phyloP scores from a whole-genome alignment of 148 eudicot species.

The Rhododendron williamsianum region DNA sequence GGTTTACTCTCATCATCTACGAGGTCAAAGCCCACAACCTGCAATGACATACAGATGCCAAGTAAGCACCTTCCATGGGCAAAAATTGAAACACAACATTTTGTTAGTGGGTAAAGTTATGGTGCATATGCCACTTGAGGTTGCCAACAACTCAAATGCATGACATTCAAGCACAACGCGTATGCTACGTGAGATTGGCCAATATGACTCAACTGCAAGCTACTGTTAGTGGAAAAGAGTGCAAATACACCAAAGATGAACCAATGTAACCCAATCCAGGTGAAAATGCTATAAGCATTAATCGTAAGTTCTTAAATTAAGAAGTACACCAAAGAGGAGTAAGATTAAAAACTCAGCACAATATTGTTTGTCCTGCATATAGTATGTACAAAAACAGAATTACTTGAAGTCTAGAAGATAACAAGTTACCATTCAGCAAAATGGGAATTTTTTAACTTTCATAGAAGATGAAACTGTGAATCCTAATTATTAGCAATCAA shows the following conservation, averaged over 20 bases:
- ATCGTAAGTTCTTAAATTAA: neutral
- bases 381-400: neutral
- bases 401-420: neutral
- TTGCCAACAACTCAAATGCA: constrained; percentile 4
- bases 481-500: neutral
- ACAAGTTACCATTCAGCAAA: neutral
- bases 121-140: neutral
- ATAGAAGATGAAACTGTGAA: neutral
- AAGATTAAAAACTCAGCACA: neutral
- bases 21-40: constrained; percentile 79
- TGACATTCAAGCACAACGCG: neutral
- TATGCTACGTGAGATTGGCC: neutral
- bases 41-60: constrained; percentile 10
- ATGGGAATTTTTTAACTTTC: neutral
- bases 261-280: neutral
- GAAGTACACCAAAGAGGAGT: neutral
- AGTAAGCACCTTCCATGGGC: constrained; percentile 12
- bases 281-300: neutral
- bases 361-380: neutral
- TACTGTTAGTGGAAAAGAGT: no score
- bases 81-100: neutral
- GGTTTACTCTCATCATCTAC: constrained; percentile 90
- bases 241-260: neutral
- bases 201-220: constrained; percentile 2
- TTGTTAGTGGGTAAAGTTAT: neutral